Base-by-base conservation (phyloP, 75 land plant species). In the Pinus tabuliformis region DNA sequence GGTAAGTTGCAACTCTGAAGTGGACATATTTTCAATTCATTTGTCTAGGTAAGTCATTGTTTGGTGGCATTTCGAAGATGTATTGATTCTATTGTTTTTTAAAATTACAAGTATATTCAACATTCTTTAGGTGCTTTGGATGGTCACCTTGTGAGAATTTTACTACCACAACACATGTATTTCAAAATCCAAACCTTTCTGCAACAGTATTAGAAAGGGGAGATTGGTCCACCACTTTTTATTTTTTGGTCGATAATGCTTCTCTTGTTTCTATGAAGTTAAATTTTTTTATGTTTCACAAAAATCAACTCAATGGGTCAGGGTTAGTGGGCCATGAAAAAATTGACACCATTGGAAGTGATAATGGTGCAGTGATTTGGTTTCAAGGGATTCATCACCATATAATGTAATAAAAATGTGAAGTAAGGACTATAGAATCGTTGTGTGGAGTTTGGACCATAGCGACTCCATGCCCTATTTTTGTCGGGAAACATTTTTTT, bases 111-210 rank as follows among this genome's bases (percentile, higher is more conserved):
- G 87, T 97, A 37, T 98, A 98, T 13, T 94, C 95, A 26, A 97
- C 99, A 37, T 97, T 97, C 78, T 94, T 94, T 60, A 90, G 99
- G 76, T 90, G 99, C 42, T 90, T 97, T 78, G 93, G 89, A 11
- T 97, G 99, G 99, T 97, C 99, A 20, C 99, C 99, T 57, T 97
- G 99, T 84, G 99, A 98, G 62, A 98, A 97, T 86, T 97, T 94
- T 78, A 91, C 92, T 52, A 92, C 95, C 6, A 97, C 97, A 4
- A 97, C 97, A 70, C 95, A 97, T 83, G 99, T 98, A 17, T 97
- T 89, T 74, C 98, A 97, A 42, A 94, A 94, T 80, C 99, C 99
- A 1, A 87, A 89, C 56, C 99, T 94, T 72, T 93, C 99, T 77
- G 99, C 99, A 39, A 98, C 96, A 56, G 99, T 97, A 21, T 78